Base-by-base conservation (phyloP, 2,329 filamentous ascomycete genomes). In the Rhexocercosporidium sp. region DNA sequence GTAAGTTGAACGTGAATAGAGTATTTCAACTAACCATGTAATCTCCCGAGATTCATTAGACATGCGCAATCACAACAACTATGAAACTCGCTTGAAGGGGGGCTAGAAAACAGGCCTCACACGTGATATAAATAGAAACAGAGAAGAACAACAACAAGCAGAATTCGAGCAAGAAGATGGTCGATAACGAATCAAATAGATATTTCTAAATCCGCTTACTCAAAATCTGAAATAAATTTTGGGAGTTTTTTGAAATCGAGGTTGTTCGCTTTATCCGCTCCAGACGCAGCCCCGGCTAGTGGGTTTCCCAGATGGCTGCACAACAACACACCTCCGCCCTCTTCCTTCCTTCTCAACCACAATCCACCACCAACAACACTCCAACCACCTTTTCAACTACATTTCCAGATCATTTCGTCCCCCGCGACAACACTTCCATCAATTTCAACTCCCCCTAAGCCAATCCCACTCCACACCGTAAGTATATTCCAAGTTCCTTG, bases 281-380 rank as follows among this genome's bases (percentile, higher is more conserved):
- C 64, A 67, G 64, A 66, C 65, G 62, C 34, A 64, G 51, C 47
- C 60, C 57, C 41, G 63, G 64, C 67, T 67, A 67, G 65, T 31
- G 29, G 66, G 18, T 62, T 67, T 64, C 64, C 31, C 39, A 65
- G 53, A 65, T 64, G 64, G 51, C 67, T 69, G 69, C 69, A 73
- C 66, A 66, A 71, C 67, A 74, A 70, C 69, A 68, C 67, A 68
- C 57, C 70, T 67, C 57, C 54, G 62, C 63, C 68, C 65, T 59
- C 59, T 61, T 60, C 62, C 61, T 62, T 65, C 56, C 64, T 66
- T 69, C 59, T 54, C 31, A 62, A 62, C 41, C 66, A 70, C 68
- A 66, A 66, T 59, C 39, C 29, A 37, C 62, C 67, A 74, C 68
- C 73, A 70, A 69, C 67, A 65, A 65, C 65, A 65, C 46, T 61